A percentile compares a stretch with the other conserved stretches of the same genome.
Conservation (phyloP, 2,329 filamentous ascomycete genomes). For the Plectosphaerella sp. region DNA sequence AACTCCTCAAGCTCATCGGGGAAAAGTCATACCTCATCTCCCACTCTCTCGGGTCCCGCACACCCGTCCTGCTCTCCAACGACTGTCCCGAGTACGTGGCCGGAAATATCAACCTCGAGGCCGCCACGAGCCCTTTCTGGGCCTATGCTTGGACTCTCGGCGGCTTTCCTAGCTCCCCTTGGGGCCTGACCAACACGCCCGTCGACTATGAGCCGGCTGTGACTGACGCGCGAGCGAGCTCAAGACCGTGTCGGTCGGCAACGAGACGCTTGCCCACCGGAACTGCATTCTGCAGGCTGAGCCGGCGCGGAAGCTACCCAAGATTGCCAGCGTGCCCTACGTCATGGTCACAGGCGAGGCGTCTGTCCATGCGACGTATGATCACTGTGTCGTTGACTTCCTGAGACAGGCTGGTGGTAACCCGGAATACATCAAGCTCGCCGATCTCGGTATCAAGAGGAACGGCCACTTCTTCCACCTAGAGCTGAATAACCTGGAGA, state of each 20-base stretch:
- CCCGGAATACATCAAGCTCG: constrained; percentile 38
- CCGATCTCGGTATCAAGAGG: constrained; percentile 38
- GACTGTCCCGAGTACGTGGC: constrained; percentile 20
- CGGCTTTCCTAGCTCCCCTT: constrained; percentile 19
- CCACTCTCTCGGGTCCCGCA: constrained; percentile 20
- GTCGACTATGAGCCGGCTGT: constrained; percentile 34
- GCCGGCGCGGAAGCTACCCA: constrained; percentile 33
- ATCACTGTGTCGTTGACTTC: constrained; percentile 47
- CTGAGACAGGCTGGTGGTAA: constrained; percentile 41
- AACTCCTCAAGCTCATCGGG: constrained; percentile 21
- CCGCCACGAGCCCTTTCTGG: constrained; percentile 19
- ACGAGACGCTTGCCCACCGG: constrained; percentile 3
- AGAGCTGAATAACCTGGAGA: constrained; percentile 38
- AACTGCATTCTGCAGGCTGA: constrained; percentile 8
- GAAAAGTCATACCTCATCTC: constrained; percentile 22
- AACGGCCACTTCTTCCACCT: constrained; percentile 47
- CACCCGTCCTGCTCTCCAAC: constrained; percentile 16
- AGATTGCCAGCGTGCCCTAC: constrained; percentile 42
- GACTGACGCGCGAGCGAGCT: constrained; percentile 3
- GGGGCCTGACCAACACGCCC: constrained; percentile 35
- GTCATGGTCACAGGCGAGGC: constrained; percentile 44
- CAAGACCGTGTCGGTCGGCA: constrained; percentile 7
- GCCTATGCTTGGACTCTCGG: not conserved
- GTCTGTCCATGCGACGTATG: constrained; percentile 46
- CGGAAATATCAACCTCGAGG: constrained; percentile 21